phyloP scores from a whole-genome alignment of 1,139 yeast species.

The Yamadazyma sp. region DNA sequence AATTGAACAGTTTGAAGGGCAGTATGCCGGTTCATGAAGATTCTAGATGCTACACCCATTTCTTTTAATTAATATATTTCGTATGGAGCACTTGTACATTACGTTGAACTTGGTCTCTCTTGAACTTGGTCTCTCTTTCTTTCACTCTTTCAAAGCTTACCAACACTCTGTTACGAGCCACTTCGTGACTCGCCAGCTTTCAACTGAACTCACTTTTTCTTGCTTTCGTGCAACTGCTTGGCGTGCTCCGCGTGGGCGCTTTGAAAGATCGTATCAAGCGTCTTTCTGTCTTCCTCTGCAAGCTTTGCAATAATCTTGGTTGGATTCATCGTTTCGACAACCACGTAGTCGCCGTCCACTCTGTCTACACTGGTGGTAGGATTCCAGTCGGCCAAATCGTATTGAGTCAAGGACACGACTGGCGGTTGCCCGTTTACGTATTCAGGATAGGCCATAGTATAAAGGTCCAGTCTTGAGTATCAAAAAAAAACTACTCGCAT shows the following conservation, averaged over 20 bases:
- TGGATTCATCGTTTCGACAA: constrained; percentile 49
- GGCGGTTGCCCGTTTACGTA: constrained; percentile 50
- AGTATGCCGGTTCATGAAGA: constrained; percentile 81
- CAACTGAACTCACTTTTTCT: not conserved
- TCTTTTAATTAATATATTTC: constrained; percentile 37
- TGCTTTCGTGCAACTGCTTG: constrained; percentile 14
- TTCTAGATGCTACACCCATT: constrained; percentile 81
- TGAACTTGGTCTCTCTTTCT: no score
- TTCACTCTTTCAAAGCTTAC: no score
- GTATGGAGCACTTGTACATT: no score
- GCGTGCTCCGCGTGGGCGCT: constrained; percentile 43
- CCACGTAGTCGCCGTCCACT: constrained; percentile 35
- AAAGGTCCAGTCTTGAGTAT: no score
- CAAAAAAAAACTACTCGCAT: constrained; percentile 1
- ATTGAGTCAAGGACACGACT: constrained; percentile 41
- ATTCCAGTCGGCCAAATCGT: constrained; percentile 58
- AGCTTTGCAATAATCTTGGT: constrained; percentile 44
- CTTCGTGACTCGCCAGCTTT: not conserved
- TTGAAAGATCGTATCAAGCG: constrained; percentile 44
- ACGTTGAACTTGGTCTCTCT: no score
- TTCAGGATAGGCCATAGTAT: constrained; percentile 42
- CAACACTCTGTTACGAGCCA: not conserved
- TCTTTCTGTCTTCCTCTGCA: constrained; percentile 32
- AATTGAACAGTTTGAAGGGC: constrained; percentile 73
- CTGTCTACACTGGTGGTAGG: constrained; percentile 49